Evolutionary conservation across 257 asterid genomes (phyloP).

Genomic region (Salvia rosmarinus): DNA sequence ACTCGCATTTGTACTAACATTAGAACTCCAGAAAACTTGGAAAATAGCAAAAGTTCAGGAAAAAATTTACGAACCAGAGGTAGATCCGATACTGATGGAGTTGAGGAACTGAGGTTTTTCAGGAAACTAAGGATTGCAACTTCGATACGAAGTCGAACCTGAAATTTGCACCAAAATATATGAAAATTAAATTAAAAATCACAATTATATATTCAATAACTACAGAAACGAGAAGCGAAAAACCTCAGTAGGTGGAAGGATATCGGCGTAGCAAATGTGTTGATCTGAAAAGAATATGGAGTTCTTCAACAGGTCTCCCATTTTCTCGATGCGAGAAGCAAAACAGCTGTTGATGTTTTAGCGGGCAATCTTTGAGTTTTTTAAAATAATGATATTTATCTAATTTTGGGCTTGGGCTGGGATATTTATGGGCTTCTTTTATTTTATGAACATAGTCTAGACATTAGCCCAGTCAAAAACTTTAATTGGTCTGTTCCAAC

Average conservation of each 20-base stretch:
- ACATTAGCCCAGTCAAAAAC: not conserved
- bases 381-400: not conserved
- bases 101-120: conserved; percentile 59
- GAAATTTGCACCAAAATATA: conserved; percentile 16
- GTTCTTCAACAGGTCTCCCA: conserved; percentile 71
- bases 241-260: conserved; percentile 71
- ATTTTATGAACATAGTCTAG: not conserved
- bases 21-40: not conserved
- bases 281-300: conserved; percentile 86
- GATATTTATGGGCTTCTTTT: not conserved
- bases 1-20: not conserved
- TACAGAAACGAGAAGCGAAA: not conserved
- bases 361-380: conserved; percentile 4
- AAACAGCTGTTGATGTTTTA: not conserved
- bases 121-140: conserved; percentile 82
- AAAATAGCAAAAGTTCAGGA: not conserved
- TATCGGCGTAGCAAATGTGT: conserved; percentile 77
- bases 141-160: conserved; percentile 94
- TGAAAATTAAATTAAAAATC: not conserved
- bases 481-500: not conserved
- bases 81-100: conserved; percentile 72
- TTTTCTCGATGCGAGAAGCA: conserved; percentile 28
- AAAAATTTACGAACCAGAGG: conserved; percentile 54
- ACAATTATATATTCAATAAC: not conserved
- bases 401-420: not conserved